phyloP scores from a whole-genome alignment of 2,329 filamentous ascomycete genomes.

The Ambrosiella cleistominuta region DNA sequence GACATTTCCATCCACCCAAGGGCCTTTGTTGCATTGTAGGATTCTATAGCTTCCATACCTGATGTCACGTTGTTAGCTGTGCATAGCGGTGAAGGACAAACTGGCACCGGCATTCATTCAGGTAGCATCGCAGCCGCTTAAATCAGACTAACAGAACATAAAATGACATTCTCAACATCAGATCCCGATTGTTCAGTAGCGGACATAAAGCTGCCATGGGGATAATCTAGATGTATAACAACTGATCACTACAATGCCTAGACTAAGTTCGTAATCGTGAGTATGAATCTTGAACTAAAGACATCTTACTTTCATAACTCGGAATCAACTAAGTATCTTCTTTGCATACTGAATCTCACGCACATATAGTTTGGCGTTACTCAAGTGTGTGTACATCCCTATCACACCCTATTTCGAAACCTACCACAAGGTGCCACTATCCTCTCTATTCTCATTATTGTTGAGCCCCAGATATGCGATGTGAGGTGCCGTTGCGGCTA shows the following conservation, averaged over 20 bases:
- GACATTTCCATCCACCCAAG: not conserved
- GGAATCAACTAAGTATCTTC: no score
- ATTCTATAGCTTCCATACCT: not conserved
- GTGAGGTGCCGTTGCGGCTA: not conserved
- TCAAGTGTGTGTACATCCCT: not conserved
- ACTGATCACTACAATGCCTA: no score
- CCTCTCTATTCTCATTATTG: not conserved
- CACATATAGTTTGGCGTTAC: no score
- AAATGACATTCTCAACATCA: not conserved
- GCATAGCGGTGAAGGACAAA: slow-evolving; percentile 4
- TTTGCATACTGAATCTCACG: no score
- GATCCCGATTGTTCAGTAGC: not conserved
- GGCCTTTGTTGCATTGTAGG: not conserved
- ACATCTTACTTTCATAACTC: no score
- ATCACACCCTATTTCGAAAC: not conserved
- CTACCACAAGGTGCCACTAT: not conserved
- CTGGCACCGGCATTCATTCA: not conserved
- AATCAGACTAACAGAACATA: not conserved
- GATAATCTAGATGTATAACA: no score
- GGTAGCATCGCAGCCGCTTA: not conserved
- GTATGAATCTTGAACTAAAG: no score
- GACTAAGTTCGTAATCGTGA: no score
- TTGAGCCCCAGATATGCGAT: slow-evolving; percentile 1
- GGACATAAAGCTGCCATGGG: not conserved
- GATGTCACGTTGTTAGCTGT: not conserved